Base-by-base conservation (phyloP, 176 grass and related monocot genomes). In the Phoenix roebelenii region DNA sequence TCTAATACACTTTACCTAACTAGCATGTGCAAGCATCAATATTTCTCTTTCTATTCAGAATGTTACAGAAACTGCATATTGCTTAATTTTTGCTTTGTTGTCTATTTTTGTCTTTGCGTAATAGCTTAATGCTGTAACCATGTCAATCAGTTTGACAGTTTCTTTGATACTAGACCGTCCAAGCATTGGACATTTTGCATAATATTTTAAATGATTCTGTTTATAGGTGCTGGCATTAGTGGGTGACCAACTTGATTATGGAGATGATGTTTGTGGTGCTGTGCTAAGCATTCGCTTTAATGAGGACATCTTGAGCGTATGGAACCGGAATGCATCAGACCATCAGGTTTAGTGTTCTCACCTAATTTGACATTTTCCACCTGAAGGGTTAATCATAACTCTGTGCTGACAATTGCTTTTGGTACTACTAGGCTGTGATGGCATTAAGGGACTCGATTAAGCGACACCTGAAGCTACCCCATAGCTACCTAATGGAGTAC, bases 401-500 rank as follows among this genome's bases (percentile, higher is more conserved):
- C 58, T 14, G 10, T 44, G 35, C 35, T 44, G 35, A 44, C 35
- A 44, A 44, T 44, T 44, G 35, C 4, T 52, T 72, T 56, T 81
- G 54, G 10, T 39, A 22, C 2, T 3, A 23, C 39, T 72, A 98
- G 94, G 85, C 75, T 71, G 85, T 93, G 55, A 93, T 98, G 94
- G 60, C 85, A 26, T 56, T 98, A 67, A 85, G 85, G 66, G 94
- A 98, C 65, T 93, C 88, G 7, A 93, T 98, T 59, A 98, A 98
- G 76, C 80, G 94, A 55, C 94, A 93, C 35, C 76, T 98, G n/a
- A 98, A 93, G 67, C 70, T 98, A 23, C 94, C 94, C 0, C 82
- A 93, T 25, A 83, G 88, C 84, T 98, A 98, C 50, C 23, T 92
- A 52, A 98, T 98, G 88, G 94, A 98, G 67, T 98, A 98, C 76